Evolutionary conservation across 192 early-diverging fungal genomes (phyloP).

Genomic region (Coemansia sp.): DNA sequence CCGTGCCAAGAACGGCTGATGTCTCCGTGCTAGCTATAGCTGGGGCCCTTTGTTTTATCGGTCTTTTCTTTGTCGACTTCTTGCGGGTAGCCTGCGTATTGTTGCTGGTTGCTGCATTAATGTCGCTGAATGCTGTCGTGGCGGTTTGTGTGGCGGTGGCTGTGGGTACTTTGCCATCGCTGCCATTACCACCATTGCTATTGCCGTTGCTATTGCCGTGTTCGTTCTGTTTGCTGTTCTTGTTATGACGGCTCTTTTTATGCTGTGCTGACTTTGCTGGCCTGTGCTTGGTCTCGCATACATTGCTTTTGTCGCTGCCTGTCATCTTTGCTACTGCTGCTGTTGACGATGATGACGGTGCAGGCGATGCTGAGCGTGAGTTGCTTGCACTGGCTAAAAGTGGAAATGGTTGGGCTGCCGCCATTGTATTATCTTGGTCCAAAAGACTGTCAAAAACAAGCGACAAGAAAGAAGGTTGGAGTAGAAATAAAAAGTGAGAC

Average conservation of each 20-base stretch:
- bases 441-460: neutral
- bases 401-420: constrained; percentile 32
- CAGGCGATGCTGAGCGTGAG: constrained; percentile 44
- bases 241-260: constrained; percentile 5
- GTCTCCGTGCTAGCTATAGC: neutral
- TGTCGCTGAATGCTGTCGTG: neutral
- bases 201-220: neutral
- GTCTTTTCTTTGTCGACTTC: constrained; percentile 2
- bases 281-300: neutral
- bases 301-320: neutral
- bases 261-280: constrained; percentile 1
- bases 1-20: neutral
- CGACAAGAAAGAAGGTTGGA: neutral
- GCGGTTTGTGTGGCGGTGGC: neutral
- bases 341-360: neutral
- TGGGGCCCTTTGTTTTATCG: neutral
- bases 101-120: constrained; percentile 1
- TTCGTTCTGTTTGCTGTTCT: neutral
- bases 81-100: constrained; percentile 5
- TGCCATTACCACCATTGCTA: neutral
- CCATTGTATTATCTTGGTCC: constrained; percentile 15
- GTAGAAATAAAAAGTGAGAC: neutral
- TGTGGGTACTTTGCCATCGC: neutral
- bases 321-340: neutral
- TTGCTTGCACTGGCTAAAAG: constrained; percentile 37